Evolutionary conservation across 495 filamentous ascomycete genomes (phyloP).

Genomic region (Extremus antarcticus): DNA sequence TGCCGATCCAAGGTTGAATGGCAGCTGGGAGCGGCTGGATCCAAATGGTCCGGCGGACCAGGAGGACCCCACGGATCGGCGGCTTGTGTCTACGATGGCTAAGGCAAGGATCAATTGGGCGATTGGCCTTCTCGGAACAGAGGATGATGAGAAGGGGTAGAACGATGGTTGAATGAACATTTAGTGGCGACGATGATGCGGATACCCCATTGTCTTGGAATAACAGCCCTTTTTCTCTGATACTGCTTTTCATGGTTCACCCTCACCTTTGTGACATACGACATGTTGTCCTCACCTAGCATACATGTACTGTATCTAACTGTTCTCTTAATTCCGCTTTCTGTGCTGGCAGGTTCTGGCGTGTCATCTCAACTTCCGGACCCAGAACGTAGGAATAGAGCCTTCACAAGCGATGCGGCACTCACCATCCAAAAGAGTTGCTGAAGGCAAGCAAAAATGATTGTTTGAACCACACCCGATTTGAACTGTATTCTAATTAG

Average conservation of each 20-base stretch:
- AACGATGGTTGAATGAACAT: background rate
- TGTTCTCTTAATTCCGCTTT: too few relatives aligned
- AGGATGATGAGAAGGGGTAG: slow-evolving; percentile 35
- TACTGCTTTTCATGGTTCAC: too few relatives aligned
- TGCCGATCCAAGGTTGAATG: slow-evolving; percentile 18
- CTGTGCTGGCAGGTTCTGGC: too few relatives aligned
- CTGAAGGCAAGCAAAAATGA: background rate
- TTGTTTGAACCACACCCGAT: background rate
- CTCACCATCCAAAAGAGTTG: background rate
- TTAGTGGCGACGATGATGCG: background rate
- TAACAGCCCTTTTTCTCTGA: background rate
- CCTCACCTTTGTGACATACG: too few relatives aligned
- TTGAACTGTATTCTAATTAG: too few relatives aligned
- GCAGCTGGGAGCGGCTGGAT: slow-evolving; percentile 13
- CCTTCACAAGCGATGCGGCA: background rate
- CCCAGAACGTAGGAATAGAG: background rate
- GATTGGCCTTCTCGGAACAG: slow-evolving; percentile 47
- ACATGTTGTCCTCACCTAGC: too few relatives aligned
- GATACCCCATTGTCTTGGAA: too few relatives aligned
- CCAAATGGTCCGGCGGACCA: slow-evolving; percentile 21
- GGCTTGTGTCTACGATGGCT: slow-evolving; percentile 39
- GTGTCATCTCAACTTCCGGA: too few relatives aligned
- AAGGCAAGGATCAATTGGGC: slow-evolving; percentile 42
- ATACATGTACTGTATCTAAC: too few relatives aligned
- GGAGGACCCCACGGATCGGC: slow-evolving; percentile 36